A percentile compares a stretch with the other conserved stretches of the same genome.
Evolutionary conservation across 2,329 filamentous ascomycete genomes (phyloP).

Genomic region (Apiospora sp.): DNA sequence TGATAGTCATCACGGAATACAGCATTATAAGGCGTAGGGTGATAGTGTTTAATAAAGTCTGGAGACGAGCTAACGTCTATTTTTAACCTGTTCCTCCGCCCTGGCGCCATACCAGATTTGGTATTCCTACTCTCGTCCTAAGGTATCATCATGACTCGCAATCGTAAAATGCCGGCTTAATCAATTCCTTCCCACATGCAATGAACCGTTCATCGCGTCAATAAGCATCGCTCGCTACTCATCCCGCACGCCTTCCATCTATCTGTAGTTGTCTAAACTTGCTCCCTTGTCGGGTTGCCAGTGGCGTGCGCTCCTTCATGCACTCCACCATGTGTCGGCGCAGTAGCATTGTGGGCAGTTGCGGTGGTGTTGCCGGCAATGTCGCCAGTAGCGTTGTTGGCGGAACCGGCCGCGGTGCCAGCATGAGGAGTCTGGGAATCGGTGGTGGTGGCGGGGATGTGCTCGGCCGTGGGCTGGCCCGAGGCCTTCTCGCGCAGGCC

Average conservation of each 20-base stretch:
- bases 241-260: background rate
- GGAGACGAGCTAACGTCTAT: conserved; percentile 6
- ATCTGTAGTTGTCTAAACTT: conserved; percentile 4
- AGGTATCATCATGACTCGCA: conserved; percentile 1
- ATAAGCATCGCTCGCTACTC: background rate
- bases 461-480: conserved; percentile 23
- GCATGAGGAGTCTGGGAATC: background rate
- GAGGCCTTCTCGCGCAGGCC: conserved; percentile 27
- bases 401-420: background rate
- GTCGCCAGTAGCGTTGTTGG: background rate
- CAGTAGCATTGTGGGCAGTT: background rate
- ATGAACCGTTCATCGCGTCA: background rate
- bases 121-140: background rate
- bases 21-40: conserved; percentile 17
- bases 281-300: background rate
- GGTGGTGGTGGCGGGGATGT: conserved; percentile 9
- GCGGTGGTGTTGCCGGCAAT: background rate
- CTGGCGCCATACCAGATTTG: background rate
- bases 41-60: conserved; percentile 18
- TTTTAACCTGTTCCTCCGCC: background rate
- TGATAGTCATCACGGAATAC: background rate
- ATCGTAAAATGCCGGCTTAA: background rate
- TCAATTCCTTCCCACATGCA: background rate
- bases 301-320: background rate
- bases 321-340: background rate